Conservation (phyloP, 192 early-diverging fungal genomes). For the Linnemannia elongata region DNA sequence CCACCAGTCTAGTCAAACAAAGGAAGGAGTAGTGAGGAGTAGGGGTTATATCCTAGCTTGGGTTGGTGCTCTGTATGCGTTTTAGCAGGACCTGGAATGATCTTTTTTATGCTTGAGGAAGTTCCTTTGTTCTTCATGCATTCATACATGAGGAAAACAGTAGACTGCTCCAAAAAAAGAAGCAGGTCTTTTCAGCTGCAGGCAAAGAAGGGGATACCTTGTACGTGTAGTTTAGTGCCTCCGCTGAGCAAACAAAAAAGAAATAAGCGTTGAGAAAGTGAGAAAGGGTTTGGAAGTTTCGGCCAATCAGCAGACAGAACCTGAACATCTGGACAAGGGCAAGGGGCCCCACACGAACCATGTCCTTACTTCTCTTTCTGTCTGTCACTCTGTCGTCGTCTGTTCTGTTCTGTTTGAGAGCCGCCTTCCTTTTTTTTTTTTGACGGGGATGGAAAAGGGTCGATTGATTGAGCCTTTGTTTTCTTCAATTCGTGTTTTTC, state of each 20-base stretch:
- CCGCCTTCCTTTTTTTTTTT: not conserved
- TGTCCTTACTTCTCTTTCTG: too few relatives aligned
- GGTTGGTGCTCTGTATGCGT: not conserved
- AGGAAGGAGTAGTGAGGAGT: too few relatives aligned
- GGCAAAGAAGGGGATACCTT: too few relatives aligned
- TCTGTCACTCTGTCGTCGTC: not conserved
- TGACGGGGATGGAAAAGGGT: not conserved
- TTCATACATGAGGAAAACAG: not conserved
- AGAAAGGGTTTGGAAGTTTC: not conserved
- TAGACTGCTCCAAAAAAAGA: not conserved
- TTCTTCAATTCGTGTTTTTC: not conserved
- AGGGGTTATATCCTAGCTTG: too few relatives aligned
- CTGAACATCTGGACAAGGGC: conserved; percentile 24
- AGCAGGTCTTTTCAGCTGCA: too few relatives aligned
- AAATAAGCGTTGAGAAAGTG: not conserved
- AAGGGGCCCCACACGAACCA: not conserved
- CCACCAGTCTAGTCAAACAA: not conserved
- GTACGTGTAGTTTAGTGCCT: not conserved
- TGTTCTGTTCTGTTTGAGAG: not conserved
- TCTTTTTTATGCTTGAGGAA: not conserved
- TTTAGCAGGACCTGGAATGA: not conserved
- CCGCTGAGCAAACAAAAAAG: not conserved
- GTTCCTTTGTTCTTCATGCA: not conserved
- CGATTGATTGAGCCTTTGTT: not conserved
- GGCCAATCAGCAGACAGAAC: conserved; percentile 19